Conservation (phyloP, 176 grass and related monocot genomes). For the Raddia distichophylla region DNA sequence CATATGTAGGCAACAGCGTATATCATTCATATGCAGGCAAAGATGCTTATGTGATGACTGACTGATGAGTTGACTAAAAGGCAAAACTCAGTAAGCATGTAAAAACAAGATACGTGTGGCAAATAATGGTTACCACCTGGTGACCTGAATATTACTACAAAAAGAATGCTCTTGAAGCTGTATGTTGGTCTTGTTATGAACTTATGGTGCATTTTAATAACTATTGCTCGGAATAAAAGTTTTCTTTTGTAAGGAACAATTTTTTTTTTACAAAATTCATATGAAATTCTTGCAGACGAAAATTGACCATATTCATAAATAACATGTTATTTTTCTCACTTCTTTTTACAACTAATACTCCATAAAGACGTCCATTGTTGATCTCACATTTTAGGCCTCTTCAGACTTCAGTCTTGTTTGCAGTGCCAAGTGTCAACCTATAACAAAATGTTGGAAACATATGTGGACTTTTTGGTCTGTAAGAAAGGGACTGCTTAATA, state of each 20-base stretch:
- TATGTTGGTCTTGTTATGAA: not conserved
- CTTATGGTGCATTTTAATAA: not conserved
- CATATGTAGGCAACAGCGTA: not conserved
- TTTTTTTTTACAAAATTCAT: not conserved
- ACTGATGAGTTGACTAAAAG: not conserved
- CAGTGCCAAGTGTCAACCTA: not conserved
- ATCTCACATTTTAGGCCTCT: not conserved
- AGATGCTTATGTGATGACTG: not conserved
- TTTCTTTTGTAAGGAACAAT: not conserved
- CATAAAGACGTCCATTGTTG: not conserved
- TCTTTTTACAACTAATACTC: not conserved
- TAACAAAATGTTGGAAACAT: not conserved
- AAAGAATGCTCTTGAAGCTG: not conserved
- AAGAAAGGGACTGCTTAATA: constrained; percentile 6
- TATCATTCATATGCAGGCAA: not conserved
- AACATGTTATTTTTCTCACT: not conserved
- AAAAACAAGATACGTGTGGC: not conserved
- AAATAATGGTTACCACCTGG: not conserved
- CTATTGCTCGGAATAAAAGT: not conserved
- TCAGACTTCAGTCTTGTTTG: not conserved
- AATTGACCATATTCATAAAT: not conserved
- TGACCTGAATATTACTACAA: not conserved
- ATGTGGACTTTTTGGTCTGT: not conserved
- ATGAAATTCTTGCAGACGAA: not conserved
- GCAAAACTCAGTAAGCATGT: not conserved